Conservation (phyloP, 192 early-diverging fungal species). For the Coemansia sp. region DNA sequence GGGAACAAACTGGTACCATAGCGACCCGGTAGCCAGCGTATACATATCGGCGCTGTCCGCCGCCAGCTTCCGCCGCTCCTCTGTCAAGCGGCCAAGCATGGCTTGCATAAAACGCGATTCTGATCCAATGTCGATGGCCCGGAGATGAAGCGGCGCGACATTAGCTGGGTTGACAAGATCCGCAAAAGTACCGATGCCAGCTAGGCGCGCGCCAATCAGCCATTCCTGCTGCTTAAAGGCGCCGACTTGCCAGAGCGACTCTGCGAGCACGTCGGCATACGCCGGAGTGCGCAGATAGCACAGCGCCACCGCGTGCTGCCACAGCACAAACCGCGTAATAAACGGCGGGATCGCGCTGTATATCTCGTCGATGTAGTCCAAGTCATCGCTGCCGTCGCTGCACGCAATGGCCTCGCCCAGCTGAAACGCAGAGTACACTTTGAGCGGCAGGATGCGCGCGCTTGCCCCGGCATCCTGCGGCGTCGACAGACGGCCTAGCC, state of each 20-base stretch:
- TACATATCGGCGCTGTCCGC: not conserved
- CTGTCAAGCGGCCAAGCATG: slow-evolving; percentile 17
- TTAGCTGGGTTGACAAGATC: slow-evolving; percentile 18
- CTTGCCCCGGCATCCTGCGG: not conserved
- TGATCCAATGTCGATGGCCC: slow-evolving; percentile 33
- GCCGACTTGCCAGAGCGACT: slow-evolving; percentile 45
- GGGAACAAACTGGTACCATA: slow-evolving; percentile 39
- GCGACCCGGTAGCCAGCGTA: not conserved
- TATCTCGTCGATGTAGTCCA: slow-evolving; percentile 47
- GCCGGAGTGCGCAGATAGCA: slow-evolving; percentile 39
- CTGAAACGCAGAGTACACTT: slow-evolving; percentile 26
- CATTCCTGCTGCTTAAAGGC: slow-evolving; percentile 45
- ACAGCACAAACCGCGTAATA: slow-evolving; percentile 38
- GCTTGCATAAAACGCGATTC: slow-evolving; percentile 18
- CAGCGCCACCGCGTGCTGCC: slow-evolving; percentile 43
- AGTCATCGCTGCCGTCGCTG: slow-evolving; percentile 23
- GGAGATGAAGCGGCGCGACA: slow-evolving; percentile 37
- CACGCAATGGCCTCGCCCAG: slow-evolving; percentile 35
- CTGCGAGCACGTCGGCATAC: slow-evolving; percentile 39
- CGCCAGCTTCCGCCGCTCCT: not conserved
- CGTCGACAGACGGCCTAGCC: slow-evolving; percentile 30
- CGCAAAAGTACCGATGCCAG: not conserved
- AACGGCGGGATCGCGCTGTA: slow-evolving; percentile 31
- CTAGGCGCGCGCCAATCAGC: slow-evolving; percentile 28
- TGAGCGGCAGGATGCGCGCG: slow-evolving; percentile 29